Base-by-base conservation (phyloP, 495 filamentous ascomycete genomes). In the Hypoxylon lenormandii region DNA sequence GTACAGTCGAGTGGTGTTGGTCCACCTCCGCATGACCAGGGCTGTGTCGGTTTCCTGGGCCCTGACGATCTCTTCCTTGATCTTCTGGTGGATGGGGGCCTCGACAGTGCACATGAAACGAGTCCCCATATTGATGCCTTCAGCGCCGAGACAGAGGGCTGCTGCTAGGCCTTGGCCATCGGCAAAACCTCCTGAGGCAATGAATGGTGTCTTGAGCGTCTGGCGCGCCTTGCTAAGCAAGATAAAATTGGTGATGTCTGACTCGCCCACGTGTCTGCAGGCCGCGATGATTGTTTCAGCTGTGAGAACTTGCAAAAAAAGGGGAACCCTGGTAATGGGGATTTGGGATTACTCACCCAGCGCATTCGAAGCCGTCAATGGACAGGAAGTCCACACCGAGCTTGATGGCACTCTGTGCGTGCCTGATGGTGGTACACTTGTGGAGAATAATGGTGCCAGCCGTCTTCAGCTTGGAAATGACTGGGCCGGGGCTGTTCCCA, bases 291-390 rank as follows among this genome's bases (percentile, higher is more conserved):
- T 30, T 48, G 59, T 60, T 50, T 69, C 16, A 63, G 66, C 42
- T 48, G 50, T 55, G 28, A 45, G 38, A 61, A 45, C 67, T 36
- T 57, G 48, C 19, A 57, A 37, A 11, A 33, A 30, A 18, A 22
- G n/a, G n/a, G n/a, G n/a, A n/a, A n/a, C n/a, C 36, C 11, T n/a
- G 46, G 56, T 51, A 61, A 46, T 16, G 26, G 30, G 38, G 13
- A 56, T 42, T 18, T 47, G 56, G 49, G 18, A 36, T 13, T 26
- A 79, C 81, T 77, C 94, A 96, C 55, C 95, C 95, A 19, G 93
- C 95, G 79, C 95, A 98, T 79, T 98, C 95, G 71, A 98, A 98
- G 18, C 95, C 95, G 73, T 98, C 95, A 71, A 98, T 98, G 28
- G 88, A 92, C 33, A 98, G 81, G 79, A 98, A 98, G 78, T 98